Evolutionary conservation across 345 rosid species (phyloP), one percentile per base, ranked within the genome.

Genomic region (Cardamine chenopodiifolia): DNA sequence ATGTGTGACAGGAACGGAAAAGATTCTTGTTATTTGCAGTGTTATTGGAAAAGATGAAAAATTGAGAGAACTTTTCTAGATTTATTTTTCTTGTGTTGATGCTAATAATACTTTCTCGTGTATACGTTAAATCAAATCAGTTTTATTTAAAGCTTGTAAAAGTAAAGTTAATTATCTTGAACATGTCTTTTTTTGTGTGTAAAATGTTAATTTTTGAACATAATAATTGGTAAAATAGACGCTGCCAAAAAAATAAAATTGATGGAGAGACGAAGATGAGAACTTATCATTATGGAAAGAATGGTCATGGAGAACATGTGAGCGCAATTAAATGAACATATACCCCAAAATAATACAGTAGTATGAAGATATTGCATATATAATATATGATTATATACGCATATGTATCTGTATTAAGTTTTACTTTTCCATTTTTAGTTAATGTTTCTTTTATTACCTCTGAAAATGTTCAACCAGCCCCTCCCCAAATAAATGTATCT

Each of bases 401-500:
- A 15, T 37, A 52, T 31, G 10, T 31, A 31, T 32, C 34, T 22
- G 13, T 37, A 66, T 68, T 2, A 40, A 69, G 55, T 39, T 29
- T 62, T 42, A 32, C 52, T 62, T 26, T 42, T 26, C 65, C n/a
- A 76, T 35, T 18, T 62, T 3, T 44, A 35, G 70, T 62, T 55
- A 44, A 53, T 0, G 12, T 55, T 32, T 6, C 49, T 47, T 62
- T 76, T 62, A 64, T 32, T 55, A 45, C 20, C 42, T 62, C 37
- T 54, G 40, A 70, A 77, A 77, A 15, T 26, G 62, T 71, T 45
- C 72, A 71, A 29, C 76, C 50, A 77, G 49, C 58, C 5, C 11
- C 29, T 42, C 18, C 61, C 60, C 66, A 31, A 58, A 71, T 48
- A 77, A 71, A 77, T 71, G 68, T 65, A 22, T 55, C 71, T 70